These are phyloP conservation scores for Kwoniella bestiolae DNA, from an alignment of 768 basidiomycete genomes.

Conservation along the genomic window DNA sequence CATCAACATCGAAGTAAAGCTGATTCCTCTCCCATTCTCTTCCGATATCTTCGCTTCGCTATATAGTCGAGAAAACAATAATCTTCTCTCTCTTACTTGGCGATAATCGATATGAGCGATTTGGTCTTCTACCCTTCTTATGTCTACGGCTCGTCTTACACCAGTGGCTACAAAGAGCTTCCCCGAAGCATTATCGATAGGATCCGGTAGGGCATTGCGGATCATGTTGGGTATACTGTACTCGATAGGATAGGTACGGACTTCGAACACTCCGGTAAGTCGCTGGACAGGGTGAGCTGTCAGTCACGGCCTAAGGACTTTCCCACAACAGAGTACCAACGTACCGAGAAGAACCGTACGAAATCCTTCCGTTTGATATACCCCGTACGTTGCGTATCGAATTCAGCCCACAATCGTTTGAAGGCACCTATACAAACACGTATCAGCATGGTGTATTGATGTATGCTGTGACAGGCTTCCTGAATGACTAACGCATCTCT, in stretches of 20 bases:
- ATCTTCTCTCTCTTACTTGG: slow-evolving; percentile 69
- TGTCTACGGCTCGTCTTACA: slow-evolving; percentile 62
- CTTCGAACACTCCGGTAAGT: slow-evolving; percentile 84
- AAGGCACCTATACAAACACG: slow-evolving; percentile 61
- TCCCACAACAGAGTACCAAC: slow-evolving; percentile 50
- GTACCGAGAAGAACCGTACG: slow-evolving; percentile 78
- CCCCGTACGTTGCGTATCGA: slow-evolving; percentile 76
- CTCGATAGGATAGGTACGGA: slow-evolving; percentile 77
- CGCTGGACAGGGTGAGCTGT: slow-evolving; percentile 62
- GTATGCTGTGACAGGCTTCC: not conserved
- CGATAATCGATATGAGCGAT: slow-evolving; percentile 70
- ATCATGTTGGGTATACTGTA: slow-evolving; percentile 68
- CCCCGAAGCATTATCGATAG: slow-evolving; percentile 38
- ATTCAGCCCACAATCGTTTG: slow-evolving; percentile 92
- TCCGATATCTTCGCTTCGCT: slow-evolving; percentile 82
- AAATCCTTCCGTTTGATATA: slow-evolving; percentile 73
- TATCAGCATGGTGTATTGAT: not conserved
- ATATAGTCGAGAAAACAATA: slow-evolving; percentile 74
- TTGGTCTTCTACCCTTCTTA: slow-evolving; percentile 66
- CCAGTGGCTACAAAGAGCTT: slow-evolving; percentile 36
- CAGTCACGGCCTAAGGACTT: not conserved
- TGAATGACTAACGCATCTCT: slow-evolving; percentile 70
- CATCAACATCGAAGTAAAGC: slow-evolving; percentile 86
- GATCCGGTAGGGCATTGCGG: slow-evolving; percentile 60
- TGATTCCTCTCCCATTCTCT: slow-evolving; percentile 76